Percentiles rank a stretch among this genome's conserved stretches.
phyloP scores from a whole-genome alignment of 192 early-diverging fungal species.

The Borealophlyctis nickersoniae region DNA sequence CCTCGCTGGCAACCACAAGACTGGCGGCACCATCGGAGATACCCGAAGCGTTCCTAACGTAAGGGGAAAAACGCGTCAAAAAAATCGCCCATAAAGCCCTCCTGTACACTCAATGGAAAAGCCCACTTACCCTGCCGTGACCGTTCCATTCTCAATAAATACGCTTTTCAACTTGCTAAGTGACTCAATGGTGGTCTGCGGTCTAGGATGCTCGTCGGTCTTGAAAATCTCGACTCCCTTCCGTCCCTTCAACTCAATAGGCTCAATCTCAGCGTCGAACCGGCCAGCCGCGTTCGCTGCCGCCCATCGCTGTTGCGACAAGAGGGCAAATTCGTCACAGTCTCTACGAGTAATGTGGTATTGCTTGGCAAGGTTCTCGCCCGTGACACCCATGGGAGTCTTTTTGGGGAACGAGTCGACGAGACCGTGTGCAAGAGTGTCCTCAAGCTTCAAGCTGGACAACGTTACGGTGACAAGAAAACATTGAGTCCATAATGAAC shows the following conservation, averaged over 20 bases:
- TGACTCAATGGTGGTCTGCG: slow-evolving; percentile 75
- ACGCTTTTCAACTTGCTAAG: slow-evolving; percentile 79
- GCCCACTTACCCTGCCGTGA: slow-evolving; percentile 74
- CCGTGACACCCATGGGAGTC: slow-evolving; percentile 92
- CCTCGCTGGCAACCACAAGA: slow-evolving; percentile 80
- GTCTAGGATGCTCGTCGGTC: slow-evolving; percentile 87
- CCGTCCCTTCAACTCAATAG: slow-evolving; percentile 76
- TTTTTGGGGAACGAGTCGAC: slow-evolving; percentile 80
- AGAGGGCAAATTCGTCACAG: slow-evolving; percentile 80
- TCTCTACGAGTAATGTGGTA: slow-evolving; percentile 79
- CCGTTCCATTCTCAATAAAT: slow-evolving; percentile 81
- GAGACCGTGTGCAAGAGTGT: slow-evolving; percentile 78
- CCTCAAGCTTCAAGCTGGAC: slow-evolving; percentile 71
- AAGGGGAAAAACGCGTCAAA: slow-evolving; percentile 4
- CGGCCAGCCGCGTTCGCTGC: slow-evolving; percentile 68
- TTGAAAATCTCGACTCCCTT: slow-evolving; percentile 70
- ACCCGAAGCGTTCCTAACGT: slow-evolving; percentile 79
- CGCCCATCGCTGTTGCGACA: slow-evolving; percentile 86
- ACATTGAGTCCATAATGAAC: slow-evolving; percentile 5
- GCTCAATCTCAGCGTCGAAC: slow-evolving; percentile 80
- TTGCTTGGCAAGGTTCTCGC: slow-evolving; percentile 85
- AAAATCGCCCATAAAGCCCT: slow-evolving; percentile 2
- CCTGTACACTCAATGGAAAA: not conserved
- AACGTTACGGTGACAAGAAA: not conserved
- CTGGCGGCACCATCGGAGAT: slow-evolving; percentile 93